These are phyloP conservation scores for Boletus rubescentipes DNA, from an alignment of 768 basidiomycete species.

Conservation along the genomic window DNA sequence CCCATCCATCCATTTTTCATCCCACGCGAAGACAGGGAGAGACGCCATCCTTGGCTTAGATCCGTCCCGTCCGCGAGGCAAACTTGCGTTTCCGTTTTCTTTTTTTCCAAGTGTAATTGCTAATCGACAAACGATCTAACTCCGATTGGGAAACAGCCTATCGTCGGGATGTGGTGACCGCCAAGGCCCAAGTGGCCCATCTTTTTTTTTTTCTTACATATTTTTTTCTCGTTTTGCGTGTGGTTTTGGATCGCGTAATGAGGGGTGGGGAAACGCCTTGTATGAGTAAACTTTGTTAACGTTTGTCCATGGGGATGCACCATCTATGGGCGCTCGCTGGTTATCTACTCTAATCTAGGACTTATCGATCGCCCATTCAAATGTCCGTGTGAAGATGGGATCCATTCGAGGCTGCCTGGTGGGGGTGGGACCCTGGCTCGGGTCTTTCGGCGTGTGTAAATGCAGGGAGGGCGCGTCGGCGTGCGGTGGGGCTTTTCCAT, in stretches of 20 bases:
- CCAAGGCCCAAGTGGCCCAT: too few relatives aligned
- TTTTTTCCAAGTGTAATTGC: not conserved
- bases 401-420: too few relatives aligned
- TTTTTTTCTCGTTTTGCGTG: too few relatives aligned
- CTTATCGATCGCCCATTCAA: not conserved
- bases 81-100: not conserved
- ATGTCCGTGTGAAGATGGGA: not conserved
- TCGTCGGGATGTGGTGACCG: not conserved
- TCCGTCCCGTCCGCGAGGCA: slow-evolving; percentile 8
- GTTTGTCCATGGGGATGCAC: too few relatives aligned
- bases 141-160: slow-evolving; percentile 6
- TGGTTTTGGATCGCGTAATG: not conserved
- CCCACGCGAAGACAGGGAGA: too few relatives aligned
- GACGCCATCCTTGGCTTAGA: not conserved
- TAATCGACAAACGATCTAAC: slow-evolving; percentile 23
- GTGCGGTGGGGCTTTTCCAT: too few relatives aligned
- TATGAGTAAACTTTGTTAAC: not conserved
- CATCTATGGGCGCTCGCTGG: slow-evolving; percentile 1
- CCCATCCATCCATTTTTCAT: too few relatives aligned
- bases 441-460: too few relatives aligned
- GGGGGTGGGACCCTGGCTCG: too few relatives aligned
- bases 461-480: too few relatives aligned
- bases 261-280: not conserved
- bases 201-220: not conserved
- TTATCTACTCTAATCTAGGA: too few relatives aligned